These are phyloP conservation scores for Chrysosporium keratinophilum DNA, from an alignment of 2,329 filamentous ascomycete species.

Conservation along the genomic window DNA sequence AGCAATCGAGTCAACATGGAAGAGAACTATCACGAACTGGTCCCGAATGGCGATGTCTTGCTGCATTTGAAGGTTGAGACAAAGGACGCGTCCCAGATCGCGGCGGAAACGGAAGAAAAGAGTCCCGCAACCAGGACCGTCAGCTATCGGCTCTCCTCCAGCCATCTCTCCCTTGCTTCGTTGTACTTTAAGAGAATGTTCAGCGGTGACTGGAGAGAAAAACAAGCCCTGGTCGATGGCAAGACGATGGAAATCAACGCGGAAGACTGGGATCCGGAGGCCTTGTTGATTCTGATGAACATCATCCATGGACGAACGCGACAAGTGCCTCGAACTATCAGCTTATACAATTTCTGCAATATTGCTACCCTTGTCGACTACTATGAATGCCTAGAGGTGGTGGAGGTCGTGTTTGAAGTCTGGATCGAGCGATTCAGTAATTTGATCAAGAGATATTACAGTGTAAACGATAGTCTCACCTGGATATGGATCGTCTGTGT, in stretches of 20 bases:
- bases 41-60: conserved; percentile 4
- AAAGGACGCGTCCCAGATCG: neutral
- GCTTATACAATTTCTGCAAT: conserved; percentile 12
- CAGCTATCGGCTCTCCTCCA: conserved; percentile 5
- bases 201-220: conserved; percentile 4
- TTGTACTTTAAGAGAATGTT: conserved; percentile 5
- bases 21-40: neutral
- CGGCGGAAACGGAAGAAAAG: neutral
- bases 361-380: conserved; percentile 19
- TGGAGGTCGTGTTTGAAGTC: conserved; percentile 13
- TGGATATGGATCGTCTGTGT: neutral
- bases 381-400: conserved; percentile 18
- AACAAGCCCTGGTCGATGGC: neutral
- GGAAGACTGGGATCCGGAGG: neutral
- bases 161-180: conserved; percentile 9
- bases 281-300: conserved; percentile 10
- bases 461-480: neutral
- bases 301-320: conserved; percentile 8
- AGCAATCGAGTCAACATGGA: too few species aligned
- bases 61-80: neutral
- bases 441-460: neutral
- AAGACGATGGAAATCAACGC: neutral
- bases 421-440: conserved; percentile 13
- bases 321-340: neutral
- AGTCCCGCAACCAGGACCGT: neutral